Evolutionary conservation across 2,329 filamentous ascomycete genomes (phyloP), one percentile per base, ranked within the genome.

Genomic region (Claviceps pusilla): DNA sequence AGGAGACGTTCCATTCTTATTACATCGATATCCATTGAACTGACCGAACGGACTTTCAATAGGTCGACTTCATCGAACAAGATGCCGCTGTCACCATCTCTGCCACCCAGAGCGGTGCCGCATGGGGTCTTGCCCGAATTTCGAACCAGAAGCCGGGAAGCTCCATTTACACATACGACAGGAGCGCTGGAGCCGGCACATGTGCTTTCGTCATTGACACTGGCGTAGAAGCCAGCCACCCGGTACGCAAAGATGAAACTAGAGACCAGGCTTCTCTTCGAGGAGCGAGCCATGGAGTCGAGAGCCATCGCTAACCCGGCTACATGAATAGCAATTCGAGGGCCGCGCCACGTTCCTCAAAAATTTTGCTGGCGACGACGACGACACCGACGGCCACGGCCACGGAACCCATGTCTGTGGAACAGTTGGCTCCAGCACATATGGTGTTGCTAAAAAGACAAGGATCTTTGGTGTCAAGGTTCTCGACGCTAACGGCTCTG

Each of bases 41-140:
- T n/a, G n/a, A 41, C 16, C 7, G 14, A 41, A 47, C 6, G 6
- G 5, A 29, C 2, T 24, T 24, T 24, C 2, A 24, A 37, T 42
- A 62, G 60, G 59, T 56, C 43, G 67, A 68, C 16, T 72, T 66
- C 58, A 64, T 74, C 39, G 70, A 74, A 62, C 66, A 69, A 54
- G 71, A 75, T 56, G 64, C 62, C 48, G 57, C 65, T 37, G 61
- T 73, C 48, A 64, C 86, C 73, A 86, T 87, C 56, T 66, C 50
- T 64, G 71, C 52, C n/a, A 64, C 63, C 16, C 71, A 75, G 60
- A 54, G 52, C 29, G 59, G 62, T 47, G 68, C 72, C n/a, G 65
- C 69, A 24, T 73, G 70, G 71, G 69, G 69, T 19, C 62, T 72
- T 24, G 63, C 66, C 2, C 64, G 70, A n/a, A 59, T 73, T 48